These are phyloP conservation scores for Abrus precatorius DNA, from an alignment of 306 rosid species.

Conservation along the genomic window DNA sequence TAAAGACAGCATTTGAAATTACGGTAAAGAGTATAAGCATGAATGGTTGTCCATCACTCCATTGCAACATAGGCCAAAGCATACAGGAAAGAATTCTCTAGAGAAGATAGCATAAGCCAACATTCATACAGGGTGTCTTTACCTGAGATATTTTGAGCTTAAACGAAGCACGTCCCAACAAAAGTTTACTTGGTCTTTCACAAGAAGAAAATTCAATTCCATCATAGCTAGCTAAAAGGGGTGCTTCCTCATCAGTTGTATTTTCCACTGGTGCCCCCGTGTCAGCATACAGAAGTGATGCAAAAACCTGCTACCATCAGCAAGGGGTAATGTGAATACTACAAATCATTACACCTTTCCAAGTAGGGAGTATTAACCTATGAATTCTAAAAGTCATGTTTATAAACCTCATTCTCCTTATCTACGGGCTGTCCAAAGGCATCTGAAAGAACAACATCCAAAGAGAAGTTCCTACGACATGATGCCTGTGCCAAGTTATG, in stretches of 20 bases:
- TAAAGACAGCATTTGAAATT: background rate
- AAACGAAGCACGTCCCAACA: constrained; percentile 91
- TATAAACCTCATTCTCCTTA: constrained; percentile 77
- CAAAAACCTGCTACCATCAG: constrained; percentile 72
- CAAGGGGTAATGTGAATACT: constrained; percentile 35
- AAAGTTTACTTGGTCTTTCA: constrained; percentile 75
- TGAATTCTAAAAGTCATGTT: constrained; percentile 32
- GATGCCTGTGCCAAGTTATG: constrained; percentile 77
- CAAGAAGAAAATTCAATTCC: constrained; percentile 79
- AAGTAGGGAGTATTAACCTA: constrained; percentile 37
- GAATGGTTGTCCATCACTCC: background rate
- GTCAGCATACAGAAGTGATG: constrained; percentile 84
- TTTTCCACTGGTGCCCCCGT: constrained; percentile 78
- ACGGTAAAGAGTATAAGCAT: constrained; percentile 4
- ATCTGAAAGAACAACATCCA: constrained; percentile 78
- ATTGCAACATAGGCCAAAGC: constrained; percentile 8
- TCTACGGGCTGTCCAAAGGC: constrained; percentile 69
- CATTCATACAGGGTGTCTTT: constrained; percentile 37
- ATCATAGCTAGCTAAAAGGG: constrained; percentile 80
- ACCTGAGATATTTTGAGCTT: constrained; percentile 98
- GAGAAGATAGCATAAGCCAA: constrained; percentile 35
- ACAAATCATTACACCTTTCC: constrained; percentile 22
- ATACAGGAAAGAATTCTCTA: constrained; percentile 1
- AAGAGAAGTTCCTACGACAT: constrained; percentile 88
- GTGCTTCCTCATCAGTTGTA: constrained; percentile 85